A percentile compares a stretch with the other conserved stretches of the same genome.
Evolutionary conservation across 495 filamentous ascomycete species (phyloP).

Genomic region (Aspergillus baeticus): DNA sequence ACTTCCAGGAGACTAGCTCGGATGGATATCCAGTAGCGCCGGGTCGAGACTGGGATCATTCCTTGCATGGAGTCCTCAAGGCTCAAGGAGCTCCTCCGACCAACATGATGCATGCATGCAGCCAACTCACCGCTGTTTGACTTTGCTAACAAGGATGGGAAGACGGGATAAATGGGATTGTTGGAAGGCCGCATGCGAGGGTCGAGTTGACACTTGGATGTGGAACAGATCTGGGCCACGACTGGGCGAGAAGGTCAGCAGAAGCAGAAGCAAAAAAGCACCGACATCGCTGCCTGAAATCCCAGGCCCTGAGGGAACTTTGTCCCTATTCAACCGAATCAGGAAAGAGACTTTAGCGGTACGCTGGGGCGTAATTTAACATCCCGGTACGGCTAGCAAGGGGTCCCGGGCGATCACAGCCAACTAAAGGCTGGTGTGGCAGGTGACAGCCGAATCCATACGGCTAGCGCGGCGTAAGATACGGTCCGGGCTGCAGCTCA

Average conservation of each 20-base stretch:
- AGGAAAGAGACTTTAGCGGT: not conserved
- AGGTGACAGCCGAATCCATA: not conserved
- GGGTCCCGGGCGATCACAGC: not conserved
- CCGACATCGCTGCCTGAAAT: too few relatives aligned
- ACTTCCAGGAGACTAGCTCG: too few relatives aligned
- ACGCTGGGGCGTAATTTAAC: not conserved
- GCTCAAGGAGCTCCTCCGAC: not conserved
- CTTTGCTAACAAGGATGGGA: not conserved
- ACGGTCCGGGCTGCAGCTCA: slow-evolving; percentile 1
- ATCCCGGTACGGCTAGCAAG: slow-evolving; percentile 8
- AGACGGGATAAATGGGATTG: not conserved
- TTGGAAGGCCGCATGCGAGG: not conserved
- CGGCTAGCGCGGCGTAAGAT: not conserved
- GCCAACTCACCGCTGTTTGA: slow-evolving; percentile 4
- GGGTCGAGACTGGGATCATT: not conserved
- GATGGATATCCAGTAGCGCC: too few relatives aligned
- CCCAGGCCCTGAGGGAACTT: too few relatives aligned
- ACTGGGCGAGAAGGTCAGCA: too few relatives aligned
- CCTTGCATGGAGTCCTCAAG: not conserved
- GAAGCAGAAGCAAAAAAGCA: too few relatives aligned
- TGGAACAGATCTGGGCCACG: not conserved
- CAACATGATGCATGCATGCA: not conserved
- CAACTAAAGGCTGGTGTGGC: not conserved
- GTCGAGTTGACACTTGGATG: not conserved
- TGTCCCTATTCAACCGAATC: too few relatives aligned